phyloP scores from a whole-genome alignment of 169 alveolate species.

The Eimeria acervulina region DNA sequence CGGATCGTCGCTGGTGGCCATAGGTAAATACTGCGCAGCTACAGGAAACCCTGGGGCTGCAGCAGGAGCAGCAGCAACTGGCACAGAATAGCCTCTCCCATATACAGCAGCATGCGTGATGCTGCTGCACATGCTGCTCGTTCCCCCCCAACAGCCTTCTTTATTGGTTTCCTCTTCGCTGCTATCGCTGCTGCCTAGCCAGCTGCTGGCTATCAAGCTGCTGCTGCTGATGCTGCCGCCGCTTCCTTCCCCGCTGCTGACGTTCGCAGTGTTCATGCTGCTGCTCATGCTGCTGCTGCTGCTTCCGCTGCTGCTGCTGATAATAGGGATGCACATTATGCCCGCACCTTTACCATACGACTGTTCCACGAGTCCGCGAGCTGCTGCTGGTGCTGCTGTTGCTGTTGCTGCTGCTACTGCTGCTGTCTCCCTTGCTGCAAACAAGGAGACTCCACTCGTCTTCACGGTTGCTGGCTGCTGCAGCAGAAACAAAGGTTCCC shows the following conservation, averaged over 20 bases:
- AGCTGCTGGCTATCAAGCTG: not conserved
- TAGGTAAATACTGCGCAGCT: too few relatives aligned
- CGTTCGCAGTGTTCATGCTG: not conserved
- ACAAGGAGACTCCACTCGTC: too few relatives aligned
- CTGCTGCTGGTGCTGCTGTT: constrained; percentile 10
- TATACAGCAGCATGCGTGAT: too few relatives aligned
- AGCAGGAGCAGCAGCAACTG: too few relatives aligned
- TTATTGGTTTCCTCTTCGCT: constrained; percentile 2
- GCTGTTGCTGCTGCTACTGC: not conserved
- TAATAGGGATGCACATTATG: too few relatives aligned
- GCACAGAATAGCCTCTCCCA: too few relatives aligned
- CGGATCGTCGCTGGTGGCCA: too few relatives aligned
- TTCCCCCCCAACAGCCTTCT: not conserved
- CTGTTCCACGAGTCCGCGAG: not conserved
- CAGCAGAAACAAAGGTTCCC: not conserved
- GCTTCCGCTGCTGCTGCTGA: not conserved
- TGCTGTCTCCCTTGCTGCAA: not conserved
- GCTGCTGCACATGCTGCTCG: not conserved
- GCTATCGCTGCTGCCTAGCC: constrained; percentile 11
- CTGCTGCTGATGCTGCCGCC: constrained; percentile 19
- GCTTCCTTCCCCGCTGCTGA: too few relatives aligned
- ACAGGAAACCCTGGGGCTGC: too few relatives aligned
- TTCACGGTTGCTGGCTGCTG: too few relatives aligned
- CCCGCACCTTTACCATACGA: too few relatives aligned
- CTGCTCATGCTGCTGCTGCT: not conserved